These are phyloP conservation scores for Vitrella brassicaformis DNA, from an alignment of 73 alveolate species.

Conservation along the genomic window DNA sequence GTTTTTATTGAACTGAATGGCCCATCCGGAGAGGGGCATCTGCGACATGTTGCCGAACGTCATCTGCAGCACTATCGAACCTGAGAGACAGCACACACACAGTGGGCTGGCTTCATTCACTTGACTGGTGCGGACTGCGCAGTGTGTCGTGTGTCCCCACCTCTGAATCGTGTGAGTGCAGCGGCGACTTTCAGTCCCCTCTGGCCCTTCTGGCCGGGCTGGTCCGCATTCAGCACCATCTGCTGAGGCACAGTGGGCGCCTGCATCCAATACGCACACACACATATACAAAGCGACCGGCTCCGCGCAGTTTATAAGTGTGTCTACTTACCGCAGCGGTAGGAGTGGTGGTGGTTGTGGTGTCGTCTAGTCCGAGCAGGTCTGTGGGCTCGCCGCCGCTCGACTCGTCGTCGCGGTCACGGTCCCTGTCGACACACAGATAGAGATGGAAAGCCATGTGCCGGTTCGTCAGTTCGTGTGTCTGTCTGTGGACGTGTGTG, in stretches of 20 bases:
- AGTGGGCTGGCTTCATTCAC: too few relatives aligned
- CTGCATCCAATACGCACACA: not conserved
- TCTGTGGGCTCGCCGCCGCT: not conserved
- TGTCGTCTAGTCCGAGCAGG: not conserved
- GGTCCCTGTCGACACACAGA: not conserved
- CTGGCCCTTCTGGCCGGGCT: constrained; percentile 22
- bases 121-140: too few relatives aligned
- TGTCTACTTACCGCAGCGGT: not conserved
- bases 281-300: not conserved
- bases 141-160: too few relatives aligned
- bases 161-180: too few relatives aligned
- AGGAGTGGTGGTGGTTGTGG: not conserved
- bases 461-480: not conserved
- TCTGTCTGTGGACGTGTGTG: not conserved
- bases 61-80: constrained; percentile 7
- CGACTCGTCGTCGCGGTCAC: not conserved
- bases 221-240: too few relatives aligned
- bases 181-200: constrained; percentile 18
- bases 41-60: constrained; percentile 10
- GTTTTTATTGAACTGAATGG: constrained; percentile 35
- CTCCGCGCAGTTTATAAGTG: not conserved
- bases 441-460: too few relatives aligned
- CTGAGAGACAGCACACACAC: not conserved
- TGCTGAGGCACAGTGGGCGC: too few relatives aligned
- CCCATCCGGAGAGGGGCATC: constrained; percentile 13